A percentile compares a stretch with the other conserved stretches of the same genome.
These are phyloP conservation scores for Eutrema heterophyllum DNA, from an alignment of 345 rosid genomes.

Conservation along the genomic window DNA sequence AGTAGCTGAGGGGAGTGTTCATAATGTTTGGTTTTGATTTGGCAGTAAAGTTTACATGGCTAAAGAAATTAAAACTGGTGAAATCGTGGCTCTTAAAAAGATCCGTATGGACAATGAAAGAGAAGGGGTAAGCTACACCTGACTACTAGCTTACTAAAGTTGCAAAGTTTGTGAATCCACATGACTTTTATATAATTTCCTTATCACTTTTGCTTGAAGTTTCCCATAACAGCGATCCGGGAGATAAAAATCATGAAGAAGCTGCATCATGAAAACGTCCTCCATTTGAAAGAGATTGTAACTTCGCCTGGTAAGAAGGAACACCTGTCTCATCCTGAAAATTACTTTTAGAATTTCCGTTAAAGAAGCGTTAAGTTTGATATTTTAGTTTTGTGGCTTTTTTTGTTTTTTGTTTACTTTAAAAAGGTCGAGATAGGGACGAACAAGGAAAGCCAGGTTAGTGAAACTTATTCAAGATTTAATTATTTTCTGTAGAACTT, in stretches of 20 bases:
- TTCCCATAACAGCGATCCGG: conserved; percentile 46
- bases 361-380: not conserved
- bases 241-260: conserved; percentile 41
- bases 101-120: conserved; percentile 54
- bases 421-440: conserved; percentile 55
- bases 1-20: too few species aligned
- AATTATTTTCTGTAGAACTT: not conserved
- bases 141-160: not conserved
- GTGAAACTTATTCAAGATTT: not conserved
- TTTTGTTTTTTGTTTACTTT: not conserved
- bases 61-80: conserved; percentile 58
- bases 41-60: conserved; percentile 80
- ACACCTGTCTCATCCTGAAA: not conserved
- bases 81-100: conserved; percentile 79
- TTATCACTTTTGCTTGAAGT: conserved; percentile 31
- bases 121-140: conserved; percentile 64
- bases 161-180: not conserved
- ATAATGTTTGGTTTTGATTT: not conserved
- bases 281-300: conserved; percentile 61
- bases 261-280: conserved; percentile 43
- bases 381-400: not conserved
- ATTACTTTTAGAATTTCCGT: not conserved
- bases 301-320: conserved; percentile 45
- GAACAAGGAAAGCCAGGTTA: conserved; percentile 45
- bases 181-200: not conserved